These are phyloP conservation scores for Dalechampia spathulata DNA, from an alignment of 441 rosid genomes.

Conservation along the genomic window DNA sequence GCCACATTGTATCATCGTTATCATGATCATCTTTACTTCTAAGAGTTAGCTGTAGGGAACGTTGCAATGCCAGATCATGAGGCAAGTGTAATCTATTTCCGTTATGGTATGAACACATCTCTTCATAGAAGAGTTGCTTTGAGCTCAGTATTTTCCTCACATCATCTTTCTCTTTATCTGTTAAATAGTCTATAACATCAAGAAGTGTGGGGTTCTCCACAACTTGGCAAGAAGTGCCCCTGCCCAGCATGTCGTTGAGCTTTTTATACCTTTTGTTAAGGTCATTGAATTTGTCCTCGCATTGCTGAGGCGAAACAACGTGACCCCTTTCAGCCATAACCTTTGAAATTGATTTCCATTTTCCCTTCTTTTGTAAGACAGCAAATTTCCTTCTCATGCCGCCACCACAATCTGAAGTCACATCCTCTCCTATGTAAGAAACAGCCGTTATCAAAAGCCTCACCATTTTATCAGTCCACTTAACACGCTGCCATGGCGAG, in stretches of 20 bases:
- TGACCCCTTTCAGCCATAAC: constrained; percentile 79
- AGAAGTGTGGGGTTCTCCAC: constrained; percentile 78
- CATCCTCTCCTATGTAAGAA: constrained; percentile 78
- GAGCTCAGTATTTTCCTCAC: constrained; percentile 79
- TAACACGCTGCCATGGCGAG: constrained; percentile 90
- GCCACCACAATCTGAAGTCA: constrained; percentile 33
- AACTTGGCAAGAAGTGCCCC: constrained; percentile 84
- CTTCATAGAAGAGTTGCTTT: constrained; percentile 88
- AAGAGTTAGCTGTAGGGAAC: constrained; percentile 65
- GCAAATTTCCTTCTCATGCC: constrained; percentile 62
- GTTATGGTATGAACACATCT: constrained; percentile 95
- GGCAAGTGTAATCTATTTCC: constrained; percentile 83
- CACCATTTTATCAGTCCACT: constrained; percentile 95
- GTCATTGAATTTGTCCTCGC: constrained; percentile 91
- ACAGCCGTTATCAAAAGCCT: constrained; percentile 87
- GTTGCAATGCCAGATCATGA: constrained; percentile 77
- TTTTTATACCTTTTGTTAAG: constrained; percentile 88
- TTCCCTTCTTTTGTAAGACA: constrained; percentile 77
- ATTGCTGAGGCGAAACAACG: constrained; percentile 92
- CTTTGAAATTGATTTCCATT: constrained; percentile 85
- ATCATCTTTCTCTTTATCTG: constrained; percentile 84
- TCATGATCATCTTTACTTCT: constrained; percentile 72
- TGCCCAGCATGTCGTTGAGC: constrained; percentile 85
- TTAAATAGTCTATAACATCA: constrained; percentile 61
- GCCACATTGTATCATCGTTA: constrained; percentile 42